A percentile compares a stretch with the other conserved stretches of the same genome.
These are phyloP conservation scores for Aspergillus sp. DNA, from an alignment of 2,329 filamentous ascomycete genomes.

Conservation along the genomic window DNA sequence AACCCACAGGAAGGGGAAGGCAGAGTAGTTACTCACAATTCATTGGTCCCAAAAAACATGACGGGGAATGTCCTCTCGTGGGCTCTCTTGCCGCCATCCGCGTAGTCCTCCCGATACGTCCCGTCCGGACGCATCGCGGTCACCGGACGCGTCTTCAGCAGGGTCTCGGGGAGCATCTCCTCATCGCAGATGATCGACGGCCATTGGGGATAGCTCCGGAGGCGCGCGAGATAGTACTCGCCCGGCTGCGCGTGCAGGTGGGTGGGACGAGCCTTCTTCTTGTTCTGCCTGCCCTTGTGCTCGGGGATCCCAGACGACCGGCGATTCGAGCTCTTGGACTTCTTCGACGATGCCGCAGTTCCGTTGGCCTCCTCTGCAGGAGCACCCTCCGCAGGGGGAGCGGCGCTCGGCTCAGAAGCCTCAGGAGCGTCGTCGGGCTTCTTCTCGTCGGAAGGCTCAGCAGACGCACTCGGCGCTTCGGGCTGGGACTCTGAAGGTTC, in stretches of 20 bases:
- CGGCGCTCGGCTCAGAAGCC: slow-evolving; percentile 2
- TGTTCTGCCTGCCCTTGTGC: slow-evolving; percentile 66
- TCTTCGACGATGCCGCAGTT: slow-evolving; percentile 41
- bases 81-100: slow-evolving; percentile 76
- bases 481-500: slow-evolving; percentile 15
- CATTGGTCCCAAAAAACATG: slow-evolving; percentile 91
- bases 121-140: slow-evolving; percentile 75
- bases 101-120: slow-evolving; percentile 76
- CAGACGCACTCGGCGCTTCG: slow-evolving; percentile 18
- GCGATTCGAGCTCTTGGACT: slow-evolving; percentile 46
- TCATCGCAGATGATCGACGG: slow-evolving; percentile 91
- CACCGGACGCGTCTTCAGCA: slow-evolving; percentile 71
- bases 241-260: slow-evolving; percentile 78
- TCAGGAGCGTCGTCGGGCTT: slow-evolving; percentile 14
- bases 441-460: slow-evolving; percentile 14
- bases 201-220: slow-evolving; percentile 94
- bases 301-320: slow-evolving; percentile 62
- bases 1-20: slow-evolving; percentile 3
- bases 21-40: slow-evolving; percentile 65
- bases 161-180: slow-evolving; percentile 73
- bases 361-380: slow-evolving; percentile 35
- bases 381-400: slow-evolving; percentile 16
- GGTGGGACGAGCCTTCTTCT: slow-evolving; percentile 64
- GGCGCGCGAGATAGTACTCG: slow-evolving; percentile 81
- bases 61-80: slow-evolving; percentile 82